A percentile compares a stretch with the other conserved stretches of the same genome.
phyloP scores from a whole-genome alignment of 257 asterid species.

The Jaltomata sinuosa region DNA sequence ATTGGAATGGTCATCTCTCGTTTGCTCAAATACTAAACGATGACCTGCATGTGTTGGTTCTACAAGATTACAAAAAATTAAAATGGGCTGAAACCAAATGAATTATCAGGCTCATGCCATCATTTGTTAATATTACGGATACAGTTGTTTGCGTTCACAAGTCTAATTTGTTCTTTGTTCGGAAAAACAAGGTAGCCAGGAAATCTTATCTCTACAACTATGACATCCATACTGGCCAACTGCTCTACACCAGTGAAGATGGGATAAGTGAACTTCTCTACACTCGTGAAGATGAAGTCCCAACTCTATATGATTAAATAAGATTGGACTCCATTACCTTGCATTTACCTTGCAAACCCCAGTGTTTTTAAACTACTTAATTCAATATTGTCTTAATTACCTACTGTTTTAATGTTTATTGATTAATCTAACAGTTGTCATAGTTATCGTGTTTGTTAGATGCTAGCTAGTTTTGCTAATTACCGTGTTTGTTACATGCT shows the following conservation, averaged over 20 bases:
- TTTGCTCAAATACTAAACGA: too few species aligned
- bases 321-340: neutral
- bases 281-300: neutral
- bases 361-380: too few species aligned
- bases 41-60: neutral
- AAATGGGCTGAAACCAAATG: neutral
- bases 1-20: too few species aligned
- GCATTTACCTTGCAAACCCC: too few species aligned
- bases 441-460: neutral
- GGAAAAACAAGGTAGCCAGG: neutral
- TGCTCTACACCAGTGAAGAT: too few species aligned
- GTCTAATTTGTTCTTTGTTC: neutral
- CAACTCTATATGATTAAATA: neutral
- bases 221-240: too few species aligned
- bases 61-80: neutral
- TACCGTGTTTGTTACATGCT: too few species aligned
- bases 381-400: too few species aligned
- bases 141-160: neutral
- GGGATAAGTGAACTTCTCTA: too few species aligned
- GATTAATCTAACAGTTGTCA: neutral
- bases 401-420: neutral
- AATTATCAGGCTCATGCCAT: neutral
- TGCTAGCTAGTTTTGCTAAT: neutral
- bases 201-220: too few species aligned
- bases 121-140: too few species aligned